phyloP scores from a whole-genome alignment of 1,284 basidiomycete species.

The Ceratobasidium sp. region DNA sequence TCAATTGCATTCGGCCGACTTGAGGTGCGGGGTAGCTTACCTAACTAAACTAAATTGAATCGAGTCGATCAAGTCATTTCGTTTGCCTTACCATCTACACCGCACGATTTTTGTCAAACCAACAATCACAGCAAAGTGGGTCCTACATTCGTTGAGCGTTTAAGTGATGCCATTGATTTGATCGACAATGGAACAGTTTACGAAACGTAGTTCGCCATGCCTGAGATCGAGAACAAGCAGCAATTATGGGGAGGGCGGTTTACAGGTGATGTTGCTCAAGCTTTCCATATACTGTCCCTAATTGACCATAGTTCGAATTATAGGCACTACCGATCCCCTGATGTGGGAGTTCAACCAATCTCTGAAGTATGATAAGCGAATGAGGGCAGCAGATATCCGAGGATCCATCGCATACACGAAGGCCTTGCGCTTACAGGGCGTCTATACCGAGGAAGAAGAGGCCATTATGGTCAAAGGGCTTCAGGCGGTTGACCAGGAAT shows the following conservation, averaged over 20 bases:
- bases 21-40: not conserved
- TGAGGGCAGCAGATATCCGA: slow-evolving; percentile 89
- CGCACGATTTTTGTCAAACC: not conserved
- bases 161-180: too few species aligned
- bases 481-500: slow-evolving; percentile 78
- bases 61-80: not conserved
- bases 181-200: not conserved
- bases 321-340: slow-evolving; percentile 53
- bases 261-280: slow-evolving; percentile 87
- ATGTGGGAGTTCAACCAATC: slow-evolving; percentile 98
- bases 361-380: slow-evolving; percentile 89
- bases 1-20: not conserved
- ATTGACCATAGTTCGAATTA: not conserved
- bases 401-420: slow-evolving; percentile 97
- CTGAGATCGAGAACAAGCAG: slow-evolving; percentile 57
- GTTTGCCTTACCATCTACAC: not conserved
- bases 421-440: slow-evolving; percentile 76
- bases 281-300: slow-evolving; percentile 46
- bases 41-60: not conserved
- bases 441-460: slow-evolving; percentile 79
- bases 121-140: too few species aligned
- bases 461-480: slow-evolving; percentile 79
- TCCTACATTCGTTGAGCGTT: too few species aligned
- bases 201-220: not conserved
- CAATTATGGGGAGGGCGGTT: slow-evolving; percentile 90